Percentiles rank a stretch among this genome's conserved stretches.
These are phyloP conservation scores for Pseudoscleropodium purum DNA, from an alignment of 225 moss, liverwort and hornwort species.

Conservation along the genomic window DNA sequence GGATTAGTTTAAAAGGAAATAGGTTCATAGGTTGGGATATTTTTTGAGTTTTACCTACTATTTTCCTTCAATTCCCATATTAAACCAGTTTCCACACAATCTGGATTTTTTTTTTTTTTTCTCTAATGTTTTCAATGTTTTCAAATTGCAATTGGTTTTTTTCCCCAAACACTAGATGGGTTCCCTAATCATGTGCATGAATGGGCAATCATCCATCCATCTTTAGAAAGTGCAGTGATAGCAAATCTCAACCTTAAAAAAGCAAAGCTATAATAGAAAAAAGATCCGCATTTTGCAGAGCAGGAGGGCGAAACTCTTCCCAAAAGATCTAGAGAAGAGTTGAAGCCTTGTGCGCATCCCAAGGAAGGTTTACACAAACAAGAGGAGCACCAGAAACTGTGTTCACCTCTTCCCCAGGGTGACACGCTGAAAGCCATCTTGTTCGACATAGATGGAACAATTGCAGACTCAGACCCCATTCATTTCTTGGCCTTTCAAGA, in stretches of 20 bases:
- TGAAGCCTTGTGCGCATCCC: slow-evolving; percentile 1
- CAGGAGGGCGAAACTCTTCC: background rate
- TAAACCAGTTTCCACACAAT: rapidly evolving
- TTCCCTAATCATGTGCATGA: background rate
- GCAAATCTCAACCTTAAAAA: background rate
- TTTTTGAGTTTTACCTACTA: rapidly evolving
- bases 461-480: slow-evolving; percentile 43
- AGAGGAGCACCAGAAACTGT: slow-evolving; percentile 8
- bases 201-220: background rate
- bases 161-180: background rate
- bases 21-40: rapidly evolving
- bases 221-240: background rate
- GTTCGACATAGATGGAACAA: slow-evolving; percentile 49
- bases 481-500: slow-evolving; percentile 56
- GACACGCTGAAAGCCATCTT: slow-evolving; percentile 37
- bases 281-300: slow-evolving; percentile 18
- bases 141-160: background rate
- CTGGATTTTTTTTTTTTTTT: rapidly evolving
- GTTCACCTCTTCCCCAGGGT: slow-evolving; percentile 26
- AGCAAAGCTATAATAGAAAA: background rate
- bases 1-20: background rate
- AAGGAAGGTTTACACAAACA: slow-evolving; percentile 1
- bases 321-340: background rate
- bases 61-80: background rate
- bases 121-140: background rate